Base-by-base conservation (phyloP, 1,139 yeast genomes). In the Maudiozyma humilis region DNA sequence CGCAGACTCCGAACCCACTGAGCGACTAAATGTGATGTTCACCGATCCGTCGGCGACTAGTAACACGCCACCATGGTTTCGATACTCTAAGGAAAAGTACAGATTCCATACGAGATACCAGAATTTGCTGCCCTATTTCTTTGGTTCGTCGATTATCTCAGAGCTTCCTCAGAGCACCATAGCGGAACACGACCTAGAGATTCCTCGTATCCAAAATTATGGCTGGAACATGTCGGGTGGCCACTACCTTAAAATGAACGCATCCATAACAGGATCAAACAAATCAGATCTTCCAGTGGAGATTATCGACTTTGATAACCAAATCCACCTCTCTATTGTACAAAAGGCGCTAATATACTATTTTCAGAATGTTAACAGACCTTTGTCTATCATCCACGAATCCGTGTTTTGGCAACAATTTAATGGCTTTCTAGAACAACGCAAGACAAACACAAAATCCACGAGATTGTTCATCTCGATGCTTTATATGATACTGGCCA, bases 221-320 rank as follows among this genome's bases (percentile, higher is more conserved):
- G 84, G 82, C 14, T 79, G 84, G 84, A 79, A 79, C 56, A 66
- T 78, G 75, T 69, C 76, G 32, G 84, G 85, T 1, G 70, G 70
- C 17, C 73, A 72, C 50, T 79, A 75, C 54, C 53, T 76, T 16
- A 60, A 61, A 20, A 64, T 70, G 16, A 23, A 20, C 13, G n/a
- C 27, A 8, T 6, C 16, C 10, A 23, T 10, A 10, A 10, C 6
- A 6, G 27, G 27, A 23, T 6, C 10, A 10, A 17, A 8, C 16
- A 3, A 14, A 36, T 6, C 27, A 6, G 27, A 23, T 23, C 15
- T 35, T 10, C 35, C 12, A 4, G n/a, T 17, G 1, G 19, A 40
- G 13, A 19, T 44, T 13, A 48, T 47, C 29, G 43, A 45, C 7
- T 49, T 54, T 20, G 52, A 54, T n/a, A 41, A 50, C 27, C 41